phyloP scores from a whole-genome alignment of 805 yeast genomes.

The Candida yuanshanica region DNA sequence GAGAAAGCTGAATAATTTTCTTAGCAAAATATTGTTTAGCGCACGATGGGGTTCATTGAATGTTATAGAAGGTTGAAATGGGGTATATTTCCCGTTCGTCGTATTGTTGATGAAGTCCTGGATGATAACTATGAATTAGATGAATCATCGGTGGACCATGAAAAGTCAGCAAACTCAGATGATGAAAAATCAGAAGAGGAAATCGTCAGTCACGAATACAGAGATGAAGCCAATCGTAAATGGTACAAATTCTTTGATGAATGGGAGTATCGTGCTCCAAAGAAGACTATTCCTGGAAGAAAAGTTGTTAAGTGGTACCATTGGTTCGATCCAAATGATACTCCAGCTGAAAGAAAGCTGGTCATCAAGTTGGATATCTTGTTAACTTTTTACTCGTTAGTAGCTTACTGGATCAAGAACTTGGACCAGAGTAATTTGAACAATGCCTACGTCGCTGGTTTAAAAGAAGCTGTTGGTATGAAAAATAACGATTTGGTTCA shows the following conservation, averaged over 20 bases:
- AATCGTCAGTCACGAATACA: conserved; percentile 29
- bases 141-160: background rate
- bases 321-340: conserved; percentile 12
- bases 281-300: background rate
- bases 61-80: conserved; percentile 24
- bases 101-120: conserved; percentile 21
- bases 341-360: conserved; percentile 37
- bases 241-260: conserved; percentile 57
- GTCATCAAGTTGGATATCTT: conserved; percentile 50
- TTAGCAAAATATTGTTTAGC: background rate
- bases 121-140: background rate
- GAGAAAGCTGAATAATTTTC: no score
- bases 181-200: background rate
- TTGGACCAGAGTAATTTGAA: conserved; percentile 56
- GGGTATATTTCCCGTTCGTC: conserved; percentile 27
- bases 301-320: conserved; percentile 10
- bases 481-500: conserved; percentile 59
- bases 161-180: background rate
- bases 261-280: conserved; percentile 34
- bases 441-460: conserved; percentile 63
- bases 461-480: conserved; percentile 54
- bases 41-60: background rate
- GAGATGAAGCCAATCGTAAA: conserved; percentile 48
- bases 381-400: conserved; percentile 49
- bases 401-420: conserved; percentile 65